Evolutionary conservation across 225 moss, liverwort and hornwort species (phyloP), one percentile per base, ranked within the genome.

Genomic region (Bryum argenteum): DNA sequence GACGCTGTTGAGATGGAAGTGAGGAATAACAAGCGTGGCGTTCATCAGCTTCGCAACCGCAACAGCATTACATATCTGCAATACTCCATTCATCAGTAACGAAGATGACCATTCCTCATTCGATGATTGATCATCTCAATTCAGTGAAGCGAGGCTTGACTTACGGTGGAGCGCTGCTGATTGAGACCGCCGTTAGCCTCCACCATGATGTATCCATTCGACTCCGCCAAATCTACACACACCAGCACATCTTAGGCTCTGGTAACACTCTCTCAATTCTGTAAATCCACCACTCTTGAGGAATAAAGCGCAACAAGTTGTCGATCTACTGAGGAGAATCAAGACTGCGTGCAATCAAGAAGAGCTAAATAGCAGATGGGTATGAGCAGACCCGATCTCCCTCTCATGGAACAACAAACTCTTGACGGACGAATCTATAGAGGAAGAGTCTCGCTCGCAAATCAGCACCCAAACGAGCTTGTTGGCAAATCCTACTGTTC

Each of bases 141-240:
- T 22, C 50, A 33, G n/a, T 5, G 37, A 57, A 65, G 3, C 21
- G 0, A 2, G 33, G 7, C n/a, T n/a, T n/a, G 33, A 80, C 91
- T 71, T 80, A 98, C 94, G 11, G 98, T 89, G 54, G 98, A 91
- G 50, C 98, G 98, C 77, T 98, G 98, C 74, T 98, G 98, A 61
- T 98, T 98, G 7, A 98, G 87, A 48, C 98, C 98, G 43, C 98
- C 98, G 66, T 98, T 98, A 8, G 98, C 98, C 67, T 98, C 94
- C 22, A 94, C 85, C 8, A 98, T 44, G 37, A 98, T 65, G 55
- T 81, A 98, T n/a, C 98, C 98, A 60, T 92, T 98, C 22, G 92
- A 94, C 78, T 88, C 87, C 22, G 91, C 82, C 71, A 83, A 58
- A 73, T 73, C 89, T 91, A 61, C 89, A 84, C 56, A 22, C 28